Base-by-base conservation (phyloP, 2,329 filamentous ascomycete species). In the Monilinia polystroma region DNA sequence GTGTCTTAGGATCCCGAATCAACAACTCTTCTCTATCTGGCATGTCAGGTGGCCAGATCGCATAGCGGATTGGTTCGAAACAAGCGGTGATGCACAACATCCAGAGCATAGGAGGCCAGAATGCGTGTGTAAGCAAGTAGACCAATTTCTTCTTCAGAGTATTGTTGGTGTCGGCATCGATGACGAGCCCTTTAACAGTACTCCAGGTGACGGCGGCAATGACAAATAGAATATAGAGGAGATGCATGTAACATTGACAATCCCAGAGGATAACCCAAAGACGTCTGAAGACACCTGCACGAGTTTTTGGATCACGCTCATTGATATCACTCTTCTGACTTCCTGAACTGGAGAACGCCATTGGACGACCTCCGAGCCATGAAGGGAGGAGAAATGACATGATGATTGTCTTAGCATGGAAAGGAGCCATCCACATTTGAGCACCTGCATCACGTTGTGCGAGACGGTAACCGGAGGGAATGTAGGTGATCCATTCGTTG, bases 361-460 rank as follows among this genome's bases (percentile, higher is more conserved):
- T 82, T 0, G 81, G 76, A 72, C 85, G 80, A 26, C 85, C 86
- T 20, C 86, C 86, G 20, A 88, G 81, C 85, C 85, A 87, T 10
- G 74, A 81, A 35, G 85, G 85, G 3, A 87, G 78, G 18, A 87
- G 71, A 72, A 87, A 87, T 1, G 84, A 81, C 3, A 84, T 84
- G 63, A 87, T 76, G 64, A 87, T 81, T 71, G 82, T 84, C 14
- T 86, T 78, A 0, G 84, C 83, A 68, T 86, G 84, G 75, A 86
- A 88, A 0, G 85, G 85, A 8, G 85, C 81, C 85, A 87, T 87
- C 85, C 85, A 88, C 38, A 87, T 78, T 75, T 86, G 83, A 69
- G 83, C 83, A 4, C 84, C 79, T 2, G 81, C 80, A 51, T 84
- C 84, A 64, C 85, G 80, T 74, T 86, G 84, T 4, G 84, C 85